These are phyloP conservation scores for Podospora fimiseda DNA, from an alignment of 495 filamentous ascomycete genomes.

Conservation along the genomic window DNA sequence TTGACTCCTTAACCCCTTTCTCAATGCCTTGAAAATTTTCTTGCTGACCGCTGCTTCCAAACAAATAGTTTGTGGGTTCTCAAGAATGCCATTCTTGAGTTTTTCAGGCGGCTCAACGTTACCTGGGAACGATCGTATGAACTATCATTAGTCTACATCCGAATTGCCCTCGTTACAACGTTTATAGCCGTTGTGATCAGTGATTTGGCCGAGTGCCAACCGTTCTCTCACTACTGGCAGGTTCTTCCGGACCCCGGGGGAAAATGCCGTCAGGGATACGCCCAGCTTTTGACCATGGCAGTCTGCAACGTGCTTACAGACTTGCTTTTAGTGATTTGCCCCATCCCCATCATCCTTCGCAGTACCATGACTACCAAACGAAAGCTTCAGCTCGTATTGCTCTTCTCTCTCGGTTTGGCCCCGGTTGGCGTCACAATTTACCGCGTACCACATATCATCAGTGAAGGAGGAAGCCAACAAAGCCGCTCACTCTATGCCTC, in stretches of 20 bases:
- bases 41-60: not conserved
- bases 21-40: not conserved
- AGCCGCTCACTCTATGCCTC: slow-evolving; percentile 72
- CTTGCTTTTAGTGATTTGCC: slow-evolving; percentile 76
- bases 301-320: slow-evolving; percentile 82
- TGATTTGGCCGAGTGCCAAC: slow-evolving; percentile 78
- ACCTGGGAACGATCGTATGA: slow-evolving; percentile 69
- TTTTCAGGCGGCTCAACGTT: slow-evolving; percentile 70
- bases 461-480: slow-evolving; percentile 57
- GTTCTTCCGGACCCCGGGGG: slow-evolving; percentile 82
- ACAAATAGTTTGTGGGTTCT: slow-evolving; percentile 76
- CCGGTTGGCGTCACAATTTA: slow-evolving; percentile 71
- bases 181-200: slow-evolving; percentile 74
- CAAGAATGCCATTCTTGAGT: slow-evolving; percentile 86
- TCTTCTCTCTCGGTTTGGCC: slow-evolving; percentile 76
- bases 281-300: slow-evolving; percentile 82
- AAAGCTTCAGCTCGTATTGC: slow-evolving; percentile 57
- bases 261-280: slow-evolving; percentile 74
- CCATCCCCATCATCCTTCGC: slow-evolving; percentile 75
- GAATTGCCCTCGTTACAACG: slow-evolving; percentile 66
- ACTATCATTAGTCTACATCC: slow-evolving; percentile 58
- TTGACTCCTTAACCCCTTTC: too few species aligned
- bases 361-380: slow-evolving; percentile 62
- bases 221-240: slow-evolving; percentile 84
- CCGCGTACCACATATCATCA: slow-evolving; percentile 66